Evolutionary conservation across 495 filamentous ascomycete genomes (phyloP).

Genomic region (Xylaria cubensis): DNA sequence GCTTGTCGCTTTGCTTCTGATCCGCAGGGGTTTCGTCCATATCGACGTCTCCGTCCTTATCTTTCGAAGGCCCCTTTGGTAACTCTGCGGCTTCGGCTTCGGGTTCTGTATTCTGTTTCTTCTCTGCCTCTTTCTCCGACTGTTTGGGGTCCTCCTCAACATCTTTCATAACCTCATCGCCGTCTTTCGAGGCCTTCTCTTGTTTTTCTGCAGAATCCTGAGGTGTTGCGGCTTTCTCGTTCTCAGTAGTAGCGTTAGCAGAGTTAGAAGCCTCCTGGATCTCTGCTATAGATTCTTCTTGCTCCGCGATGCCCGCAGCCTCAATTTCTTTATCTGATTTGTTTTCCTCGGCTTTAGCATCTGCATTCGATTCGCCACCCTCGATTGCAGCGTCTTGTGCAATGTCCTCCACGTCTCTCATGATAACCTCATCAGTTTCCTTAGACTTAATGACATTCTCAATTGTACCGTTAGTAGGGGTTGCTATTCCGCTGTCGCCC

Average conservation of each 20-base stretch:
- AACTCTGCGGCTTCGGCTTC: constrained; percentile 27
- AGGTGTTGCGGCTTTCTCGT: constrained; percentile 30
- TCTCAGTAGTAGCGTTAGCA: constrained; percentile 33
- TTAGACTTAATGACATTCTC: constrained; percentile 57
- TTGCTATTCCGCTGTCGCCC: constrained; percentile 65
- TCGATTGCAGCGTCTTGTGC: constrained; percentile 38
- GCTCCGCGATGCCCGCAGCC: constrained; percentile 40
- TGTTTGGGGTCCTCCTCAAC: constrained; percentile 22
- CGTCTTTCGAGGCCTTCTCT: constrained; percentile 31
- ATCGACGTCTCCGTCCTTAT: constrained; percentile 39
- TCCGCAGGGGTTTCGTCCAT: constrained; percentile 34
- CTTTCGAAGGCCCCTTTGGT: constrained; percentile 27
- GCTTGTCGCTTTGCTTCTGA: constrained; percentile 20
- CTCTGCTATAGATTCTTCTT: constrained; percentile 29
- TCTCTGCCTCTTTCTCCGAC: constrained; percentile 29
- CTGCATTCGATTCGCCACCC: constrained; percentile 31
- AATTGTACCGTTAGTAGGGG: constrained; percentile 57
- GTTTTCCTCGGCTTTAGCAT: constrained; percentile 46
- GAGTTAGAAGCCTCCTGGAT: constrained; percentile 28
- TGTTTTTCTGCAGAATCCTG: constrained; percentile 21
- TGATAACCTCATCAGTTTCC: constrained; percentile 67
- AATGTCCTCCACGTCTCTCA: constrained; percentile 63
- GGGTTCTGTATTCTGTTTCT: constrained; percentile 20
- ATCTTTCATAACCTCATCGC: constrained; percentile 46
- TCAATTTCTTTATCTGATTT: constrained; percentile 39